Evolutionary conservation across 352 stramenopile species (phyloP).

Genomic region (Vaucheria bursata): DNA sequence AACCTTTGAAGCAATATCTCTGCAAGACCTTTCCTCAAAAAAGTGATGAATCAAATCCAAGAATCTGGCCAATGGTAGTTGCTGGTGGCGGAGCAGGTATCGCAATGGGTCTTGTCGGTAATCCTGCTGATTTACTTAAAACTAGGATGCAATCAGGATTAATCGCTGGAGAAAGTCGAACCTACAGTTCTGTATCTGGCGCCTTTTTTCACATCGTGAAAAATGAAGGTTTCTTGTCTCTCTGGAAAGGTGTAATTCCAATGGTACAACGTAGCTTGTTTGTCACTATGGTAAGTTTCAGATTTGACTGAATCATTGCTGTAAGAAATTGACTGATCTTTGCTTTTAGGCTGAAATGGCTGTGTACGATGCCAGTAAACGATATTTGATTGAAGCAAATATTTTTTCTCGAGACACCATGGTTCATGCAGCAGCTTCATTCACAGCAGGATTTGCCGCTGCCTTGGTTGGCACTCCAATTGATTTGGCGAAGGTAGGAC

Average conservation of each 20-base stretch:
- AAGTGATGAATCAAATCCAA: background rate
- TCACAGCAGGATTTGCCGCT: constrained; percentile 5
- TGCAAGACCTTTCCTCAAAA: background rate
- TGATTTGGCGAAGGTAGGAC: constrained; percentile 5
- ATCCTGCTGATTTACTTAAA: background rate
- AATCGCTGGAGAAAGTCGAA: background rate
- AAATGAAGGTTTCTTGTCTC: background rate
- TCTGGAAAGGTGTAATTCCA: constrained; percentile 8
- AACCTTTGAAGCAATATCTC: background rate
- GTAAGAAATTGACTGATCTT: no score
- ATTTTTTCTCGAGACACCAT: background rate
- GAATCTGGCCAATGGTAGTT: background rate
- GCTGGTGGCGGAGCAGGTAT: background rate
- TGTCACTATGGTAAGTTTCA: constrained; percentile 8
- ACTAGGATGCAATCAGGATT: background rate
- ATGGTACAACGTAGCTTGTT: constrained; percentile 6
- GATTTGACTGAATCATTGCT: background rate
- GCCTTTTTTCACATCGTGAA: background rate
- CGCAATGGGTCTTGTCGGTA: background rate
- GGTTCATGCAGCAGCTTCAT: background rate
- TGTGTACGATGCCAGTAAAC: constrained; percentile 1
- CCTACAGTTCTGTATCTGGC: background rate
- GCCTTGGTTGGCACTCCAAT: constrained; percentile 9
- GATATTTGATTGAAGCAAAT: background rate
- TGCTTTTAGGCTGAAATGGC: constrained; percentile 6